Evolutionary conservation across 768 basidiomycete genomes (phyloP), one percentile per base, ranked within the genome.

Genomic region (Suillus fuscotomentosus): DNA sequence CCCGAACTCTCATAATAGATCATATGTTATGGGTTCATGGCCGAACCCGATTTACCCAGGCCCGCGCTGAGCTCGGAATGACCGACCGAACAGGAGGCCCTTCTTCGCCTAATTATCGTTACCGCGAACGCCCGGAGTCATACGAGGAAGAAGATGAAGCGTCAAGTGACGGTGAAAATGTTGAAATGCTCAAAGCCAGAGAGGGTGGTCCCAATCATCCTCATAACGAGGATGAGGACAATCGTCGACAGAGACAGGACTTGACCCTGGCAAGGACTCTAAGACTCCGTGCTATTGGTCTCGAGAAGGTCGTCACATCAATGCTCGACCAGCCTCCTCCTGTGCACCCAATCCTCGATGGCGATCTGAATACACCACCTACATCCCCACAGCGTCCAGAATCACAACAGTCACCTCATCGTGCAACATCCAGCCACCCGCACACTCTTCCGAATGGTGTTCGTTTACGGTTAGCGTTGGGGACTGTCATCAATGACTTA

Each of bases 21-120:
- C 90, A 94, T 75, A 87, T 93, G 83, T 79, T 94, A 57, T 94
- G 90, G 91, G 89, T 89, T 8, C 93, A 94, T 75, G 87, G 83
- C 13, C 82, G 88, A 67, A 92, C 92, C 15, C 84, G 93, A 64
- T 91, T 92, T 67, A 87, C 89, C 9, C 93, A 95, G 74, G 92
- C 90, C 5, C 85, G 92, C 38, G 91, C 91, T 61, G 92, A 94
- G 75, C 84, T 95, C 13, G 91, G 90, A 42, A 93, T 94, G 91
- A 88, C 89, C 8, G 91, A 92, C 75, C 88, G 86, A 64, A 88
- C 91, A 0, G 90, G 90, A 7, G 91, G 89, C 2, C 81, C 86
- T 4, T 80, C 83, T 1, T 84, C 88, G 1, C 70, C 82, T 8
- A 83, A 89, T 66, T 88, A 88, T 69, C 69, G 72, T n/a, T 85